Evolutionary conservation across 192 early-diverging fungal species (phyloP), one percentile per base, ranked within the genome.

Genomic region (Podila verticillata): DNA sequence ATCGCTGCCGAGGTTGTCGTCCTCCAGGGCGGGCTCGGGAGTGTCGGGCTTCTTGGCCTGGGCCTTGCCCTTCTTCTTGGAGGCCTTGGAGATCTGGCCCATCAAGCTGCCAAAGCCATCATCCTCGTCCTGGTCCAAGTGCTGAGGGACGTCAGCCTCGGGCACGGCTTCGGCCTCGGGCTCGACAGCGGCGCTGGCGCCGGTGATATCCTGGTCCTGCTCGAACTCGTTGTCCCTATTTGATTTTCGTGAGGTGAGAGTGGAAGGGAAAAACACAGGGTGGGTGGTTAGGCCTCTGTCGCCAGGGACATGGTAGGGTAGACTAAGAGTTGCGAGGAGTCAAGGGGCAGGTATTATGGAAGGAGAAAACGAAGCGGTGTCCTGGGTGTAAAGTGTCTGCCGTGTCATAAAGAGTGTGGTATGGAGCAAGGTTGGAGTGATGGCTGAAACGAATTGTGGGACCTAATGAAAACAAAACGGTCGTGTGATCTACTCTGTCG

Each of bases 91-190:
- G 31, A 82, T 69, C 72, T 72, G 67, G 47, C 89, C 82, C 91
- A 92, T 92, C 22, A 92, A 82, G 56, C 92, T 91, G 48, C 91
- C 92, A 26, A 92, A 85, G 39, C 91, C 90, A 72, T 92, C 92
- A 5, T 91, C 88, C 62, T 91, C 82, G 68, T 79, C 75, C 22
- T 63, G 54, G 34, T 70, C 65, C 20, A 78, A 67, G 29, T 82
- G 75, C 8, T 57, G 56, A 7, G 75, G 75, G 48, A 79, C 24
- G 0, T 57, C 69, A 17, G 48, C 59, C 59, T 79, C 75, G 51
- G 75, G 22, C 48, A 66, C 75, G 20, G 64, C 64, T 39, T 79
- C 75, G 51, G 68, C 47, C 35, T 70, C 75, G 13, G 68, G 34
- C 7, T 64, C 63, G 56, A 60, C n/a, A 15, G 63, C 48, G 44